phyloP scores from a whole-genome alignment of 192 early-diverging fungal species.

The Linderina pennispora region DNA sequence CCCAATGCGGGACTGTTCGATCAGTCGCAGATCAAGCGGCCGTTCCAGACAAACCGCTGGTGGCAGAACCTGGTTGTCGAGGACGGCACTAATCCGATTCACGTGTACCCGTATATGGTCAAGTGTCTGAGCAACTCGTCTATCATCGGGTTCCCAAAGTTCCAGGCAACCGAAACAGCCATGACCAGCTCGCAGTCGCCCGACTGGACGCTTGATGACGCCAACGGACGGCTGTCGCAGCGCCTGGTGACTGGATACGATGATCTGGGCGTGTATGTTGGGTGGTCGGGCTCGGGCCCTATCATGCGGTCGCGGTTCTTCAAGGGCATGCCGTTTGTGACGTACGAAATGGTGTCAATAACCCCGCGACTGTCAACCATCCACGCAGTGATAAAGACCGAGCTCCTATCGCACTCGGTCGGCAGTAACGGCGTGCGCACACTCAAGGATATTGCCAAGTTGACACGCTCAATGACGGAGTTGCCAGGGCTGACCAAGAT shows the following conservation, averaged over 20 bases:
- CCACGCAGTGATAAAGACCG: conserved; percentile 33
- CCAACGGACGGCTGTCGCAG: conserved; percentile 10
- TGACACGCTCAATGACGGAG: conserved; percentile 10
- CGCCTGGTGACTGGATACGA: conserved; percentile 29
- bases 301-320: conserved; percentile 45
- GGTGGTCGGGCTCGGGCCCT: conserved; percentile 13
- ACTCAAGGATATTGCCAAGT: conserved; percentile 3
- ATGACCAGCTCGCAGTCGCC: conserved; percentile 17
- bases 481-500: conserved; percentile 32
- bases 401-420: conserved; percentile 18
- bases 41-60: conserved; percentile 46
- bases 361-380: conserved; percentile 28
- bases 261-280: conserved; percentile 40
- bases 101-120: conserved; percentile 46
- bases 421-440: conserved; percentile 9
- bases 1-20: conserved; percentile 33
- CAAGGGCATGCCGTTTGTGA: conserved; percentile 49
- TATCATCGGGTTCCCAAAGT: conserved; percentile 28
- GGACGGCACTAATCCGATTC: conserved; percentile 30
- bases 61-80: conserved; percentile 45
- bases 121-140: conserved; percentile 17
- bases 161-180: conserved; percentile 1
- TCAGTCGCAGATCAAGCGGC: conserved; percentile 2
- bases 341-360: conserved; percentile 29
- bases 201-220: conserved; percentile 30